Base-by-base conservation (phyloP, 345 rosid species). In the Rhizophora mangle region DNA sequence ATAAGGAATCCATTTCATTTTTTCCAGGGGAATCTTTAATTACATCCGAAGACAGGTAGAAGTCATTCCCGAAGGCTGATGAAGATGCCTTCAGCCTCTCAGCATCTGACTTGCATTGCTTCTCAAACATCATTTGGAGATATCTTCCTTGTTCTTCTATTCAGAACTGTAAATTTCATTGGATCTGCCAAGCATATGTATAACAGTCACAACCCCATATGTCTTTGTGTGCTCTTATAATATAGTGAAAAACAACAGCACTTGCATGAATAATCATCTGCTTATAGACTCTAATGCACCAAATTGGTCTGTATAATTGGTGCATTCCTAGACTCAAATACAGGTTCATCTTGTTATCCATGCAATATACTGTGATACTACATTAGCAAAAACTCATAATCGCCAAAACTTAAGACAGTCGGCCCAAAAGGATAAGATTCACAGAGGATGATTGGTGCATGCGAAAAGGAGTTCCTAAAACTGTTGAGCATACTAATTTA, bases 81-180 rank as follows among this genome's bases (percentile, higher is more conserved):
- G 94, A 74, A 16, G 95, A 67, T 66, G 78, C 76, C 80, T 88
- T 88, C 60, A 82, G 79, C 85, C 79, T 83, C 76, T 80, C 77
- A 29, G 74, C 64, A 67, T 87, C 91, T 1, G 96, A 84, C 75
- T 83, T 85, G 72, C 70, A 76, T 77, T 93, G 98, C 82, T 88
- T 87, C 91, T 91, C 96, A 63, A 94, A 94, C 96, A 94, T 94
- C 96, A 83, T 85, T 73, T 94, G 96, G 68, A 94, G 95, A 84
- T 87, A 76, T 84, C 82, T 87, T 62, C 98, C 98, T 79, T 94
- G 96, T 81, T 94, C 98, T 83, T 94, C 98, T 79, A 94, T 89
- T 18, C 88, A 88, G 75, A 94, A 80, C 84, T 94, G 98, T 69
- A 94, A 80, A 73, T 84, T 94, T 76, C 97, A 85, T 84, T 91